Evolutionary conservation across 148 eudicot species (phyloP).

Genomic region (Mesembryanthemum crystallinum): DNA sequence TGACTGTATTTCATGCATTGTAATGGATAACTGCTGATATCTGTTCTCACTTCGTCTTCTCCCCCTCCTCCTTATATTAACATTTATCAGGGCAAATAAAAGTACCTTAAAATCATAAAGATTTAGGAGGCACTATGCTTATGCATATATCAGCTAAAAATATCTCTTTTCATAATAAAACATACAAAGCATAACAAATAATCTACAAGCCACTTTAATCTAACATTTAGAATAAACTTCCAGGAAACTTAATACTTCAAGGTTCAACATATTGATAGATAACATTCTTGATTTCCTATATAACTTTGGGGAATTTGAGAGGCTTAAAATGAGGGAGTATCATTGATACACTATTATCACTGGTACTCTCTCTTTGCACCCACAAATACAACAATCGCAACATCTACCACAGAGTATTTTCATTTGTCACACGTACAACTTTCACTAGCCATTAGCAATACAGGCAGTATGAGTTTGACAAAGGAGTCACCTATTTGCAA

Average conservation of each 20-base stretch:
- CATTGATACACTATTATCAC: neutral
- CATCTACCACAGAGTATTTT: neutral
- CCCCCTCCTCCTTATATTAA: no score
- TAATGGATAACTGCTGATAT: no score
- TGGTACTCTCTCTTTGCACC: neutral
- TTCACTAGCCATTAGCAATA: neutral
- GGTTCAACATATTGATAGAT: neutral
- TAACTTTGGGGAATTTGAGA: neutral
- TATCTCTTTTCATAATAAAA: no score
- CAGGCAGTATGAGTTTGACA: neutral
- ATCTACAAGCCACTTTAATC: neutral
- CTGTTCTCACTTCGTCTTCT: no score
- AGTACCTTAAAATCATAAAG: no score
- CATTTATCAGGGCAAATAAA: no score
- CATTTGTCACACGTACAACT: neutral
- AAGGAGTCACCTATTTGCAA: neutral
- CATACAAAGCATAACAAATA: no score
- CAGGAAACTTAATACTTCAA: neutral
- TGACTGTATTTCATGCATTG: no score
- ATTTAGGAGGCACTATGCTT: no score
- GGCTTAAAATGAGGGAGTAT: neutral
- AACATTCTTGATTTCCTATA: neutral
- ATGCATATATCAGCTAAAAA: no score
- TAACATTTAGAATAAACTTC: neutral
- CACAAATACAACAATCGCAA: neutral